Conservation (phyloP, 1,284 basidiomycete species). For the Peniophora sp. region DNA sequence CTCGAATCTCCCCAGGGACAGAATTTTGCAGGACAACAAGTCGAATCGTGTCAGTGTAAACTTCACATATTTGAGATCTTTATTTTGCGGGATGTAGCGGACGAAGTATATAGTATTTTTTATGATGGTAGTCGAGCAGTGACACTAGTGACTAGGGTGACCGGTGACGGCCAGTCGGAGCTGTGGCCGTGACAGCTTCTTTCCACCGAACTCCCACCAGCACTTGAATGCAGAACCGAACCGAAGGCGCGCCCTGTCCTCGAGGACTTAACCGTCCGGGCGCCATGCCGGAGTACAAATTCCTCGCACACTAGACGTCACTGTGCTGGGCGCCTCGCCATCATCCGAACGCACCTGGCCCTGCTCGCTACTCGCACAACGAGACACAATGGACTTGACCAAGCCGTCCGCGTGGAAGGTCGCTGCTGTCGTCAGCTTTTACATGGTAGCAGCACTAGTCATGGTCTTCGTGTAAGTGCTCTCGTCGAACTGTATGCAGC, state of each 20-base stretch:
- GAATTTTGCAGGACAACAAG: not conserved
- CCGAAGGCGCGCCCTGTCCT: too few relatives aligned
- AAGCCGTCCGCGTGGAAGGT: slow-evolving; percentile 38
- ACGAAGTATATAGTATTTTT: too few relatives aligned
- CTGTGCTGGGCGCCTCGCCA: not conserved
- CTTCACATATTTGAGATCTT: too few relatives aligned
- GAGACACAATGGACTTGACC: slow-evolving; percentile 18
- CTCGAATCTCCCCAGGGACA: slow-evolving; percentile 1
- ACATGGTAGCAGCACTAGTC: slow-evolving; percentile 67
- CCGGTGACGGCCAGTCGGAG: too few relatives aligned
- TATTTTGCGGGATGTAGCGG: too few relatives aligned
- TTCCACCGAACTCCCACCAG: not conserved
- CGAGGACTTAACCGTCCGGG: not conserved
- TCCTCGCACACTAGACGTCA: not conserved
- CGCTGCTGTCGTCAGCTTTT: slow-evolving; percentile 66
- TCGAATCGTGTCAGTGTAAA: too few relatives aligned
- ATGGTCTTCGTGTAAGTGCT: slow-evolving; percentile 58
- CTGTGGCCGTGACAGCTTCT: too few relatives aligned
- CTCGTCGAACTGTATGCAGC: not conserved
- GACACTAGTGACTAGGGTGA: too few relatives aligned
- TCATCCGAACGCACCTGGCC: not conserved
- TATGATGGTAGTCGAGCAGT: too few relatives aligned
- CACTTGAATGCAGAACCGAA: not conserved
- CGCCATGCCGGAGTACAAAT: not conserved
- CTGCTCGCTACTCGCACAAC: not conserved